A percentile compares a stretch with the other conserved stretches of the same genome.
Evolutionary conservation across 352 stramenopile genomes (phyloP).

Genomic region (Nothophytophthora sp.): DNA sequence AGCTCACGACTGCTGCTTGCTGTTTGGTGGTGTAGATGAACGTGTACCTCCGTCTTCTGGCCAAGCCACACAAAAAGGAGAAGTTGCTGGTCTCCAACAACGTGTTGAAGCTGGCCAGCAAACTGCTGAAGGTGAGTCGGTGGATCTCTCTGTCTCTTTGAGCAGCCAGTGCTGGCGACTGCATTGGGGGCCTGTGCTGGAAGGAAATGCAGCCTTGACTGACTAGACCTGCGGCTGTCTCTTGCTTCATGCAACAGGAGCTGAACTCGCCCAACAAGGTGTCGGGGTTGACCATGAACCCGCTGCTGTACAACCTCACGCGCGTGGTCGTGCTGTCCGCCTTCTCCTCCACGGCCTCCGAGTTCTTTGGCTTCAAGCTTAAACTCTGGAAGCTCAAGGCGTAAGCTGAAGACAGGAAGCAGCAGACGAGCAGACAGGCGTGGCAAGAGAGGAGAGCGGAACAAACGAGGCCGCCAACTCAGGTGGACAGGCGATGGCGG

Average conservation of each 20-base stretch:
- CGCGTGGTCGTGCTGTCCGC: conserved; percentile 88
- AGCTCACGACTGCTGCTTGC: conserved; percentile 10
- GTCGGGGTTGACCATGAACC: conserved; percentile 90
- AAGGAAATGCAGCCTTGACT: conserved; percentile 4
- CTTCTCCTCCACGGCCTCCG: conserved; percentile 87
- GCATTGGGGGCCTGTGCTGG: conserved; percentile 2
- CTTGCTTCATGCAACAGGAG: conserved; percentile 38
- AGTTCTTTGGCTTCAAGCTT: conserved; percentile 92
- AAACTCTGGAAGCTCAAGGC: conserved; percentile 91
- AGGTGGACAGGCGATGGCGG: no score
- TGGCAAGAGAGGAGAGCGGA: background rate
- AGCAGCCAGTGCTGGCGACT: background rate
- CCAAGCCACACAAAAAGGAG: conserved; percentile 88
- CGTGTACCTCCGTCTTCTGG: conserved; percentile 81
- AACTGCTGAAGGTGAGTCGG: conserved; percentile 78
- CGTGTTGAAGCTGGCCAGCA: conserved; percentile 90
- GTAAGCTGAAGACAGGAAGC: conserved; percentile 26
- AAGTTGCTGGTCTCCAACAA: conserved; percentile 91
- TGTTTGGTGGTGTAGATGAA: conserved; percentile 64
- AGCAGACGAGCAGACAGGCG: background rate
- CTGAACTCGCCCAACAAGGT: conserved; percentile 92
- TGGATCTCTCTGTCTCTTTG: background rate
- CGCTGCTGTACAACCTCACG: conserved; percentile 89
- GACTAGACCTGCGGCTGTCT: conserved; percentile 20
- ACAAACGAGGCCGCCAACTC: no score